Conservation (phyloP, 805 yeast genomes). For the Myxozyma melibiosi region DNA sequence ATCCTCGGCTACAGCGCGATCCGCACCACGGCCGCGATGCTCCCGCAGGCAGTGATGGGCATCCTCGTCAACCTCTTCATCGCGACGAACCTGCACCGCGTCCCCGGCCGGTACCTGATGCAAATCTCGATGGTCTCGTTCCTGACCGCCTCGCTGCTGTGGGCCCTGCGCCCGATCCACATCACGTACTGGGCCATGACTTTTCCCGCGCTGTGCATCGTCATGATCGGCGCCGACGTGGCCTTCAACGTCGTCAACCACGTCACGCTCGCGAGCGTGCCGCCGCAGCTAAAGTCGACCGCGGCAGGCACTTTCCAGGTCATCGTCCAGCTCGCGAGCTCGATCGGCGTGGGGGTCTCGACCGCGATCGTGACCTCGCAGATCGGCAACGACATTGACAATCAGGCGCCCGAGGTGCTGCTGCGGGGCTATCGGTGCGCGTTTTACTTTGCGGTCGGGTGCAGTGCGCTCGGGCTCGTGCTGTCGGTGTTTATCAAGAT, state of each 20-base stretch:
- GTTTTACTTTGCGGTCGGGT: constrained; percentile 19
- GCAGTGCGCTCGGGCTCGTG: constrained; percentile 34
- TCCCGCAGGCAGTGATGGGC: constrained; percentile 52
- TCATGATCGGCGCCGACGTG: constrained; percentile 53
- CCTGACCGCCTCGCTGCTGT: constrained; percentile 45
- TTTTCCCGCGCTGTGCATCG: constrained; percentile 47
- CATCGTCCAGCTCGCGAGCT: constrained; percentile 45
- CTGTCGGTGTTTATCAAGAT: constrained; percentile 41
- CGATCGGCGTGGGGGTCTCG: constrained; percentile 48
- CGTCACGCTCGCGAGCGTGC: constrained; percentile 48
- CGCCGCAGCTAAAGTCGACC: constrained; percentile 46
- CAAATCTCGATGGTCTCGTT: constrained; percentile 45
- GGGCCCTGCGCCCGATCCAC: constrained; percentile 47
- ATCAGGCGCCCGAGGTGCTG: background rate
- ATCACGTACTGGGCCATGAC: constrained; percentile 51
- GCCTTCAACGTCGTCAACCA: constrained; percentile 51
- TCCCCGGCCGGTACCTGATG: constrained; percentile 49
- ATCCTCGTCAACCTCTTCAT: constrained; percentile 49
- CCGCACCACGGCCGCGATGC: constrained; percentile 49
- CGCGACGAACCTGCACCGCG: constrained; percentile 50
- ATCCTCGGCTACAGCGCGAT: constrained; percentile 45
- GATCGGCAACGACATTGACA: constrained; percentile 35
- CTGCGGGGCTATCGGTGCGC: constrained; percentile 25
- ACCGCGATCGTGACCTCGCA: constrained; percentile 45
- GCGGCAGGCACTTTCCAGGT: constrained; percentile 56